Conservation (phyloP, 2,329 filamentous ascomycete genomes). For the Aspergillus calidoustus region DNA sequence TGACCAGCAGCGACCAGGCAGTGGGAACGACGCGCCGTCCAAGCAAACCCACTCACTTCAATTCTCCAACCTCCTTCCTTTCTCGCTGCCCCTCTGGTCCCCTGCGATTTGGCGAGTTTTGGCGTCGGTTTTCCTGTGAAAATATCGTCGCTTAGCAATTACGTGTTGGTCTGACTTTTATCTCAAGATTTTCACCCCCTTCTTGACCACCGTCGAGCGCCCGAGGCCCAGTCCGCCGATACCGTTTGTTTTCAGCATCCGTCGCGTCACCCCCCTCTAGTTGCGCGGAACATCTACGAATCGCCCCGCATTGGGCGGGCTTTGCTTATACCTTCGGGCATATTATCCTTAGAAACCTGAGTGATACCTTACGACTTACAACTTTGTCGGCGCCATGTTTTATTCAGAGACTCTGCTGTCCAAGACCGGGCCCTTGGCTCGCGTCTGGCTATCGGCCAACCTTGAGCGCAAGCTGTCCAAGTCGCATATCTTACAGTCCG, state of each 20-base stretch:
- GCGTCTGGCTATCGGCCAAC: conserved; percentile 97
- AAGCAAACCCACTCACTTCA: conserved; percentile 16
- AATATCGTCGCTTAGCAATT: neutral
- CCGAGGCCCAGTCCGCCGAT: conserved; percentile 18
- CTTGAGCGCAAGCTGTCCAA: conserved; percentile 98
- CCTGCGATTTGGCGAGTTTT: conserved; percentile 14
- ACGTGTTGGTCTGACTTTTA: neutral
- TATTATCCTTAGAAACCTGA: conserved; percentile 35
- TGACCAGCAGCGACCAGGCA: neutral
- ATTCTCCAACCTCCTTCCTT: conserved; percentile 16
- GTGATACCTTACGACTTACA: conserved; percentile 15
- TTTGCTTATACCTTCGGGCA: conserved; percentile 32
- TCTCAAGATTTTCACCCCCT: neutral
- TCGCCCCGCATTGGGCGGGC: conserved; percentile 41
- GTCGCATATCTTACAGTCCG: conserved; percentile 90
- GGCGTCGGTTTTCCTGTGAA: conserved; percentile 14
- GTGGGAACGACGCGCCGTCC: conserved; percentile 7
- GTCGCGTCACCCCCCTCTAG: conserved; percentile 37
- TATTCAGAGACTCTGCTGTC: conserved; percentile 95
- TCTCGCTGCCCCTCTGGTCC: conserved; percentile 13
- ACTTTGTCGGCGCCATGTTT: conserved; percentile 69
- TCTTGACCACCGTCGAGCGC: conserved; percentile 5
- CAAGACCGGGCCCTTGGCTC: conserved; percentile 95
- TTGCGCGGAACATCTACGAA: conserved; percentile 29
- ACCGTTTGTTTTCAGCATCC: conserved; percentile 37